Evolutionary conservation across 2,329 filamentous ascomycete genomes (phyloP), one percentile per base, ranked within the genome.

Genomic region (Cercospora beticola): DNA sequence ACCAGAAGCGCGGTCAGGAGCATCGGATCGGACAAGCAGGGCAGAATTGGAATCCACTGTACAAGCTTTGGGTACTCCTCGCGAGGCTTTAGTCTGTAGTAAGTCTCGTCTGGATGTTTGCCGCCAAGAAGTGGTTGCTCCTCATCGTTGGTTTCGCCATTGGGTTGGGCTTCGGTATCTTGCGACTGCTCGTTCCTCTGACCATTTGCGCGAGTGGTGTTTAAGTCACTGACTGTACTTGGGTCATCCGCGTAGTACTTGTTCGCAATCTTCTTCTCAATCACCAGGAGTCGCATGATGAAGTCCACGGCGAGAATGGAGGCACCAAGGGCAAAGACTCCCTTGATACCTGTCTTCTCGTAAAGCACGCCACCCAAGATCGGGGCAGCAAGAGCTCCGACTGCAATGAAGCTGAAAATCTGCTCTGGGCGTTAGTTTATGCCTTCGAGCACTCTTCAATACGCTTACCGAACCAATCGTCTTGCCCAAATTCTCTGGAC

Each of bases 281-380:
- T 83, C 63, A 90, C 82, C 5, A 87, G 75, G 0, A 88, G 73
- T 12, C 89, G 84, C 83, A 90, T 85, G 23, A 86, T 65, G 68
- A 90, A 86, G 75, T 90, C 88, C 16, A 90, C 68, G 0, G 74
- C 82, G 1, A 90, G 75, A 8, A 90, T 76, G 0, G 80, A 84
- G 59, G 87, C 82, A 0, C 83, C 85, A 26, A 89, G 78, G 0
- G 83, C 84, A 74, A 89, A 89, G 0, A 90, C 87, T 0, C 86
- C 87, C 12, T 78, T 75, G 73, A 87, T 86, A 2, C 88, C 88
- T 0, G 84, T 82, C 72, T 85, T 85, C 30, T 85, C 81, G 74
- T 90, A 90, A 0, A 90, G 76, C 0, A 88, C 74, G 0, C 89
- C 89, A 3, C 88, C 88, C 0, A 89, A 76, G 0, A 88, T 81